Evolutionary conservation across 768 basidiomycete genomes (phyloP).

Genomic region (Leccinum ochraceum): DNA sequence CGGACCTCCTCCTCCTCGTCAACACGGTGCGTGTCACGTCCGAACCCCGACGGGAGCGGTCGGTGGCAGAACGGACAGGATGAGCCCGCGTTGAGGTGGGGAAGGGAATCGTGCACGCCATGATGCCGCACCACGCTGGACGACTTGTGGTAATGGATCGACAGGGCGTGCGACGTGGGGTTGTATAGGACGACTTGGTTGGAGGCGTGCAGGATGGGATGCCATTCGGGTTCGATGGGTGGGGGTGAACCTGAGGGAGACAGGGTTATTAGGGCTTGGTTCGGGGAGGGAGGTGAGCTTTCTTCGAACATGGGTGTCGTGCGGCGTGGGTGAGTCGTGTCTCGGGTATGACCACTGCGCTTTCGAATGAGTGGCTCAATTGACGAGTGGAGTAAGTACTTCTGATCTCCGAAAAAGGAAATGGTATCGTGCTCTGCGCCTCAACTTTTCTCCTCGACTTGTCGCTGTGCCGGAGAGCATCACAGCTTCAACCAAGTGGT

Average conservation of each 20-base stretch:
- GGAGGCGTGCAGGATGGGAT: constrained; percentile 77
- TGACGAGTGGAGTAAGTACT: too few relatives aligned
- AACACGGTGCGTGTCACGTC: too few relatives aligned
- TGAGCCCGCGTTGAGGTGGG: constrained; percentile 28
- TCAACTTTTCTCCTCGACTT: too few relatives aligned
- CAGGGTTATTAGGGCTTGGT: constrained; percentile 32
- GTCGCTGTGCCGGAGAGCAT: too few relatives aligned
- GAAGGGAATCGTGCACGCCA: neutral
- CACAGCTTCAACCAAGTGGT: too few relatives aligned
- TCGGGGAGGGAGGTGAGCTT: constrained; percentile 33
- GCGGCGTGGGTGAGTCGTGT: neutral
- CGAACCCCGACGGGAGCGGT: too few relatives aligned
- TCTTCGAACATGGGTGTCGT: constrained; percentile 20
- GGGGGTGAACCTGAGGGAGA: constrained; percentile 4
- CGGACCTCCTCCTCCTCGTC: too few relatives aligned
- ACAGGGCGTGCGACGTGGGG: constrained; percentile 78
- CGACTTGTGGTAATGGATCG: constrained; percentile 48
- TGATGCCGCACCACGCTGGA: constrained; percentile 17
- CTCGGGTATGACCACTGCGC: neutral
- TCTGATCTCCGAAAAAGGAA: constrained; percentile 1
- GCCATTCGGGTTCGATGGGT: constrained; percentile 51
- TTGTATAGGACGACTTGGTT: constrained; percentile 90
- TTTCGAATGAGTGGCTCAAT: too few relatives aligned
- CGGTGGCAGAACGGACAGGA: constrained; percentile 79
- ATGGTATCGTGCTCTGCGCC: too few relatives aligned